A percentile compares a stretch with the other conserved stretches of the same genome.
Conservation (phyloP, 2,329 filamentous ascomycete species). For the Hymenotorrendiella dingleyae region DNA sequence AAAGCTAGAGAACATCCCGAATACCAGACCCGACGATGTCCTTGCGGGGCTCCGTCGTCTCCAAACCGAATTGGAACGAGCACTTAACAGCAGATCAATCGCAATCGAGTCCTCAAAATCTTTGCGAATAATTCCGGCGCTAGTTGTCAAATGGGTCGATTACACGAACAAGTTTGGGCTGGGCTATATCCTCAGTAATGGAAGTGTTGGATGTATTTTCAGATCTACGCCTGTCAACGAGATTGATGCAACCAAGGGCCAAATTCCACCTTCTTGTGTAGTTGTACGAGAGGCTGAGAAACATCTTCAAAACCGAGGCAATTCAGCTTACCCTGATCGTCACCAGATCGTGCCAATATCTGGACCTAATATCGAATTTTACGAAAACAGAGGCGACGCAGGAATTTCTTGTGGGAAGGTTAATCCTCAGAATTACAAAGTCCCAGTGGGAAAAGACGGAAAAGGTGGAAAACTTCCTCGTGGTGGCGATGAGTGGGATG, state of each 20-base stretch:
- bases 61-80: constrained; percentile 56
- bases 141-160: constrained; percentile 78
- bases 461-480: constrained; percentile 54
- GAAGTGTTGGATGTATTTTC: constrained; percentile 66
- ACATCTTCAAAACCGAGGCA: constrained; percentile 59
- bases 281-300: constrained; percentile 66
- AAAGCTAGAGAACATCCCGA: constrained; percentile 42
- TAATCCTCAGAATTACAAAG: constrained; percentile 55
- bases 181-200: constrained; percentile 77
- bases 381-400: constrained; percentile 61
- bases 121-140: constrained; percentile 50
- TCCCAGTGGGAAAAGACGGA: constrained; percentile 50
- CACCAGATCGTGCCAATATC: constrained; percentile 60
- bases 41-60: constrained; percentile 49
- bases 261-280: constrained; percentile 64
- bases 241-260: constrained; percentile 41
- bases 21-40: constrained; percentile 52
- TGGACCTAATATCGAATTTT: constrained; percentile 59
- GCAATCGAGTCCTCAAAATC: constrained; percentile 53
- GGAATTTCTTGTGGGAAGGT: constrained; percentile 61
- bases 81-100: constrained; percentile 57
- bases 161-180: constrained; percentile 84
- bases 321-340: constrained; percentile 49
- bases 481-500: constrained; percentile 59
- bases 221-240: constrained; percentile 45